Conservation (phyloP, 768 basidiomycete genomes). For the Amanita brunnescens region DNA sequence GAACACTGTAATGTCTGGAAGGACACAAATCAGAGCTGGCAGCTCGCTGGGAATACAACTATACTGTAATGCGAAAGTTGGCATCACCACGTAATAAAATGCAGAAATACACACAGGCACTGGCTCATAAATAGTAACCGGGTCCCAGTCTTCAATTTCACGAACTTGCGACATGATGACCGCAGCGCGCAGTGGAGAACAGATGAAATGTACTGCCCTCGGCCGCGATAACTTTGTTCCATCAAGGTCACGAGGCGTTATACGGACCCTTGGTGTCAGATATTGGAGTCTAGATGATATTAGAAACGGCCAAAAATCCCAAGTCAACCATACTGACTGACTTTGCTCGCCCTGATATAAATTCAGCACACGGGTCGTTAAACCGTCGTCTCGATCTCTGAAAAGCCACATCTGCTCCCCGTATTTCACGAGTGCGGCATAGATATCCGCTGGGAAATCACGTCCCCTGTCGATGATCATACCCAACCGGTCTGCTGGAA, state of each 20-base stretch:
- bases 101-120: slow-evolving; percentile 54
- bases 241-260: slow-evolving; percentile 62
- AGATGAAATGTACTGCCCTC: slow-evolving; percentile 65
- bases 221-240: slow-evolving; percentile 39
- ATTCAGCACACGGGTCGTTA: slow-evolving; percentile 71
- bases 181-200: slow-evolving; percentile 66
- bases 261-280: slow-evolving; percentile 57
- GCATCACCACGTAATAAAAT: not conserved
- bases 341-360: slow-evolving; percentile 65
- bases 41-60: slow-evolving; percentile 76
- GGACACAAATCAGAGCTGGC: slow-evolving; percentile 48
- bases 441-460: slow-evolving; percentile 62
- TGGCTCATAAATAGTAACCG: slow-evolving; percentile 74
- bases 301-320: not conserved
- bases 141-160: slow-evolving; percentile 47
- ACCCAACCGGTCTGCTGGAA: slow-evolving; percentile 53
- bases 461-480: slow-evolving; percentile 80
- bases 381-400: slow-evolving; percentile 40
- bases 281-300: slow-evolving; percentile 59
- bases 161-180: slow-evolving; percentile 58
- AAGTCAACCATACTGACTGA: slow-evolving; percentile 35
- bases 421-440: slow-evolving; percentile 46
- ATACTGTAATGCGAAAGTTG: slow-evolving; percentile 47
- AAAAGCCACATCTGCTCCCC: slow-evolving; percentile 76
- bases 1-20: slow-evolving; percentile 56